Percentiles rank a stretch among this genome's conserved stretches.
These are phyloP conservation scores for Hanseniaspora lindneri DNA, from an alignment of 805 yeast species.

Conservation along the genomic window DNA sequence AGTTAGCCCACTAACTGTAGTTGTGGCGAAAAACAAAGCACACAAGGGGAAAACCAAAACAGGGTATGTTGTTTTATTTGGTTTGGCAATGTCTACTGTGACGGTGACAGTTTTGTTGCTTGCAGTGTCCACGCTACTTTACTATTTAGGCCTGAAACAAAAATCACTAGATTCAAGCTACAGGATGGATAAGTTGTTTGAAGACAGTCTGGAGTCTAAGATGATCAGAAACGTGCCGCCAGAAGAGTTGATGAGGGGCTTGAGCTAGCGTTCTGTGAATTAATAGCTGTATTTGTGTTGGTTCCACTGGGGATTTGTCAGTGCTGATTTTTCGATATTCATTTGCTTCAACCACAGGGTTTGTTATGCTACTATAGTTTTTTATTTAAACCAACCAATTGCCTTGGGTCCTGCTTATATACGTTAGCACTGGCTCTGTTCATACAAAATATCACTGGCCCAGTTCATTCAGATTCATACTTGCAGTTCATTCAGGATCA, in stretches of 20 bases:
- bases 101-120: slow-evolving; percentile 35
- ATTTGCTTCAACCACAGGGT: no score
- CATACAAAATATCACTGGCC: no score
- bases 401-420: no score
- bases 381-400: no score
- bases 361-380: neutral
- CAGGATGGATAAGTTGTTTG: slow-evolving; percentile 27
- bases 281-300: neutral
- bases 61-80: slow-evolving; percentile 59
- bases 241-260: slow-evolving; percentile 35
- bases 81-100: slow-evolving; percentile 55
- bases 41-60: slow-evolving; percentile 27
- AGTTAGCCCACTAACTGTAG: slow-evolving; percentile 25
- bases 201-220: slow-evolving; percentile 49
- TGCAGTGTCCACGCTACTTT: slow-evolving; percentile 26
- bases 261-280: slow-evolving; percentile 16
- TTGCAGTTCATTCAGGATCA: no score
- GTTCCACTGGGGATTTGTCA: no score
- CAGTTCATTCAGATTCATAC: no score
- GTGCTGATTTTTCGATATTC: no score
- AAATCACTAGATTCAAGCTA: slow-evolving; percentile 30
- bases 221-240: slow-evolving; percentile 57
- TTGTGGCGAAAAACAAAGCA: slow-evolving; percentile 17
- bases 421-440: no score
- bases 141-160: slow-evolving; percentile 29